Percentiles rank a stretch among this genome's conserved stretches.
Conservation (phyloP, 345 rosid species). For the Angophora floribunda region DNA sequence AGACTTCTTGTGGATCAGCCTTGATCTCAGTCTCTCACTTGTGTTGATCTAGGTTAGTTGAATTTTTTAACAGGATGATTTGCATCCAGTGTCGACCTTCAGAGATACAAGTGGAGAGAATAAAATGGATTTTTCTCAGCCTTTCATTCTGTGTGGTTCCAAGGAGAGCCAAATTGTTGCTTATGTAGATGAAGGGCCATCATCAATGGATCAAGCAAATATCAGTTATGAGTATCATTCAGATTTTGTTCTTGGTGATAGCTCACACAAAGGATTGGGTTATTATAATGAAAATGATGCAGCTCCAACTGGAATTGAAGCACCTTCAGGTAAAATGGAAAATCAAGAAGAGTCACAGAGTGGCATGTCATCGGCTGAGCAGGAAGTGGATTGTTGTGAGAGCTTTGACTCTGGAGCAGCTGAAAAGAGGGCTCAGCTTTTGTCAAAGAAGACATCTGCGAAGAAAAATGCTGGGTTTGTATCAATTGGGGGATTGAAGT, state of each 20-base stretch:
- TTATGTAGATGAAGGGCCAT: slow-evolving; percentile 45
- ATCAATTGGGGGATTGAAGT: slow-evolving; percentile 69
- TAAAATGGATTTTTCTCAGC: slow-evolving; percentile 12
- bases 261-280: slow-evolving; percentile 58
- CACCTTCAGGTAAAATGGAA: slow-evolving; percentile 30
- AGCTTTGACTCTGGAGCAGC: slow-evolving; percentile 6
- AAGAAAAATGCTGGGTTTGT: slow-evolving; percentile 62
- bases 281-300: slow-evolving; percentile 44
- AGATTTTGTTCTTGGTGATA: slow-evolving; percentile 54
- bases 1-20: neutral
- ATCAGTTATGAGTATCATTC: slow-evolving; percentile 49
- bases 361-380: slow-evolving; percentile 17
- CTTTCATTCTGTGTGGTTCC: slow-evolving; percentile 36
- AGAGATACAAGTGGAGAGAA: neutral
- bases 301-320: slow-evolving; percentile 26
- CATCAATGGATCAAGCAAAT: slow-evolving; percentile 21
- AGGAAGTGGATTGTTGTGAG: slow-evolving; percentile 22
- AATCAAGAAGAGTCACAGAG: slow-evolving; percentile 13
- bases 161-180: slow-evolving; percentile 42
- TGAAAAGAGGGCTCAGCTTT: slow-evolving; percentile 24
- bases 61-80: slow-evolving; percentile 16
- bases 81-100: slow-evolving; percentile 2
- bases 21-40: neutral
- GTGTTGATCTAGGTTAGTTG: neutral
- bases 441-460: slow-evolving; percentile 7